Base-by-base conservation (phyloP, 345 rosid genomes). In the Rhizophora apiculata region DNA sequence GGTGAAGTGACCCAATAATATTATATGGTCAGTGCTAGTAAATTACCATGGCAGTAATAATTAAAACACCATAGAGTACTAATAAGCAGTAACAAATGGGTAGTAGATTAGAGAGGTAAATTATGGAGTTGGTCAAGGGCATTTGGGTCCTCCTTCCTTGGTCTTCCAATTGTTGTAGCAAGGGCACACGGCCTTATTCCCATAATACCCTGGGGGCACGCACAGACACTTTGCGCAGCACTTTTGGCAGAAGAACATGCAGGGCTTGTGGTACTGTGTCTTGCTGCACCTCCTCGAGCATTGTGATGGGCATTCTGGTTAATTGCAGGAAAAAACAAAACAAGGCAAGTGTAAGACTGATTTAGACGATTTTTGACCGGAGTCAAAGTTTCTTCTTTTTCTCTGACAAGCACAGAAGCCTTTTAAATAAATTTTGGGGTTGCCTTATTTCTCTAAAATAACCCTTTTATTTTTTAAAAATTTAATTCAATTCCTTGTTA, bases 241-340 rank as follows among this genome's bases (percentile, higher is more conserved):
- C 31, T 70, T 75, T 63, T 75, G 79, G 48, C 79, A 75, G 63
- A 70, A 75, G 71, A 75, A 75, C 79, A 75, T 75, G 79, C 79
- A 75, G 20, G 79, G 79, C 79, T 75, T 75, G 60, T 65, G 79
- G 71, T 75, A 69, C 63, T 58, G 74, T 26, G 79, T 75, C 71
- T 24, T n/a, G 60, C 74, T 43, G 68, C 79, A 75, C 58, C 79
- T 70, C 71, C 74, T 75, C 70, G 71, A 6, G 67, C 79, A 75
- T 61, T 78, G 76, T 20, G 83, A 70, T 19, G 87, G 86, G 64
- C 96, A 89, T 68, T 89, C 96, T 89, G 96, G 63, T 74, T 72
- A 83, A 83, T 76, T 76, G 34, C 59, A 72, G 0, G 11, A 32
- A 32, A 8, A 24, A 29, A 39, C 6, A 15, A 43, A 22, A 34